Evolutionary conservation across 176 grass and related monocot species (phyloP), one percentile per base, ranked within the genome.

Genomic region (Themeda triandra): DNA sequence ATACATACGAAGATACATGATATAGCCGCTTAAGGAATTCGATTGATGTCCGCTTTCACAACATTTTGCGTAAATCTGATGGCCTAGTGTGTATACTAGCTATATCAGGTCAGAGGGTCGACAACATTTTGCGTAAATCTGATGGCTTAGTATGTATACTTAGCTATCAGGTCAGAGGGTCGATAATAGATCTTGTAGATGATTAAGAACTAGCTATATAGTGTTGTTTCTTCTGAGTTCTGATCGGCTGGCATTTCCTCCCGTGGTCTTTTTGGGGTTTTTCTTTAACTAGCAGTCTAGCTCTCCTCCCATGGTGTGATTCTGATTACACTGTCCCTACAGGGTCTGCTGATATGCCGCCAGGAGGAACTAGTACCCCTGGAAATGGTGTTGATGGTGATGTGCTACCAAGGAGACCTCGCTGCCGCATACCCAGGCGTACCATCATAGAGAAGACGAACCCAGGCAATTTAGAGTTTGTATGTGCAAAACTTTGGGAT

Each of bases 401-500:
- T 75, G 21, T n/a, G 28, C 18, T 24, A 3, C 39, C 60, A 63
- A 63, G 71, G 59, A 75, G 30, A 17, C 42, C 2, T 76, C 59
- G 6, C 5, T 35, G 15, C 39, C 48, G 48, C 48, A 51, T 19
- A 51, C 12, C 41, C 31, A 66, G 70, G 59, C 70, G 23, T 36
- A 8, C 13, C 45, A 35, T 6, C 45, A 35, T 6, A 10, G 71
- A 84, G 71, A 75, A 51, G 59, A 83, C 8, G 21, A 66, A 27
- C 23, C 59, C 82, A 5, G 28, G 6, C n/a, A 84, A 84, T 64
- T 46, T 19, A 17, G 21, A 75, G 42, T 84, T 84, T 84, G 82
- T 84, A 84, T 5, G 82, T 66, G 18, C 41, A 24, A 21, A 37
- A 4, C 4, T 28, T 37, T 27, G 28, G 19, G 31, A 75, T 75